These are phyloP conservation scores for Thalassiosira livingstoniorum DNA, from an alignment of 352 stramenopile species.

Conservation along the genomic window DNA sequence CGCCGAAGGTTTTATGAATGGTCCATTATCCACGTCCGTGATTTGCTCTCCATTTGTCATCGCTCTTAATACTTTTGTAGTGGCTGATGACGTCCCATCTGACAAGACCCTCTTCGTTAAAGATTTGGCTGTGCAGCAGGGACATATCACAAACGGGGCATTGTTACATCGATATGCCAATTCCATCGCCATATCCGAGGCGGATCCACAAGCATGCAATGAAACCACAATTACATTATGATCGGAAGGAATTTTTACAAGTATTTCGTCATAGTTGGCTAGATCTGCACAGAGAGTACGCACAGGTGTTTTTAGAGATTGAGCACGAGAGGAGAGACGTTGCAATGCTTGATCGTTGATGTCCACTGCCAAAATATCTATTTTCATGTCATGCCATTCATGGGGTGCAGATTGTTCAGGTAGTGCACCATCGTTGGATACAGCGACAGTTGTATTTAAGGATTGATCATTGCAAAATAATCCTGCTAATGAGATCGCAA, in stretches of 20 bases:
- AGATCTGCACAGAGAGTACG: slow-evolving; percentile 53
- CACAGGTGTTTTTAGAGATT: neutral
- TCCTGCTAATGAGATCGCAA: slow-evolving; percentile 47
- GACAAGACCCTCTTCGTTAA: slow-evolving; percentile 32
- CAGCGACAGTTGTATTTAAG: no score
- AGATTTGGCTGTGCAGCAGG: slow-evolving; percentile 65
- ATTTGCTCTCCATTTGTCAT: no score
- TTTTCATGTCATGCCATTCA: no score
- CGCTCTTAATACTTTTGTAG: no score
- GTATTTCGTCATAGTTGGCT: slow-evolving; percentile 31
- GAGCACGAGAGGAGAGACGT: neutral
- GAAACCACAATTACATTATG: slow-evolving; percentile 50
- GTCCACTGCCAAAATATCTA: slow-evolving; percentile 56
- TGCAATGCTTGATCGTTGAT: slow-evolving; percentile 51
- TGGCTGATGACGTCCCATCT: no score
- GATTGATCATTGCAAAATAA: no score
- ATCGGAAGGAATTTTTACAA: slow-evolving; percentile 25
- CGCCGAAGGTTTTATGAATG: no score
- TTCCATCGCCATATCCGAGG: slow-evolving; percentile 61
- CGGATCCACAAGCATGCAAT: slow-evolving; percentile 61
- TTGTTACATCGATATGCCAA: slow-evolving; percentile 39
- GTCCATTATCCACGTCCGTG: no score
- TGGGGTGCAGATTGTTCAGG: no score
- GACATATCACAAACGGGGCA: slow-evolving; percentile 62
- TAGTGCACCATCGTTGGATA: no score